Conservation (phyloP, 2,329 filamentous ascomycete genomes). For the Monosporascus sp. region DNA sequence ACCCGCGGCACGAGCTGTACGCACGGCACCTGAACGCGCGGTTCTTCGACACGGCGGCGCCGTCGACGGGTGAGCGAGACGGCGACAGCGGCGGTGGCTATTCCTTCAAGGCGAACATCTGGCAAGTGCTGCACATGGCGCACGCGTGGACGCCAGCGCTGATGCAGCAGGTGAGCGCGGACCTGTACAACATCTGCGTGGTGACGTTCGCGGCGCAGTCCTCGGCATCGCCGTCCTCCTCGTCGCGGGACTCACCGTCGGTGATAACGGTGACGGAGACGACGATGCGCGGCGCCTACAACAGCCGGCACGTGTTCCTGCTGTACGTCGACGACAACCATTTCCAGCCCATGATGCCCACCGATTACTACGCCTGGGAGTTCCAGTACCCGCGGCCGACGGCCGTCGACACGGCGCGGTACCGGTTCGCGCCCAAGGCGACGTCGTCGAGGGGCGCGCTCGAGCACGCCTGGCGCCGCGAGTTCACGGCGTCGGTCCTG, state of each 20-base stretch:
- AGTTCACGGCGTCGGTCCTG: constrained; percentile 16
- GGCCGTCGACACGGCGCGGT: constrained; percentile 14
- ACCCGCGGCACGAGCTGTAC: constrained; percentile 25
- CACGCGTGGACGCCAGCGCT: constrained; percentile 23
- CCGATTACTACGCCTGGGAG: constrained; percentile 26
- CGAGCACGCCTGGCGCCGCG: constrained; percentile 21
- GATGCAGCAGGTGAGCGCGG: constrained; percentile 27
- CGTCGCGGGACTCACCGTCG: constrained; percentile 5
- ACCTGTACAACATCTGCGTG: constrained; percentile 29
- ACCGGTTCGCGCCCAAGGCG: constrained; percentile 14
- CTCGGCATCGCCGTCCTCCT: too few species aligned
- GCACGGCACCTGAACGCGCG: constrained; percentile 14
- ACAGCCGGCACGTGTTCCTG: constrained; percentile 29
- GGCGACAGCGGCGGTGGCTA: neutral
- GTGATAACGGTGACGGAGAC: constrained; percentile 18
- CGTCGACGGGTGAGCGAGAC: neutral
- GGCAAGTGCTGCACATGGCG: constrained; percentile 26
- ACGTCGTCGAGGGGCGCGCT: constrained; percentile 4
- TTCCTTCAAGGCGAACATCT: constrained; percentile 22
- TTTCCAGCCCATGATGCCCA: constrained; percentile 29
- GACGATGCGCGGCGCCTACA: constrained; percentile 25
- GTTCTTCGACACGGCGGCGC: constrained; percentile 11
- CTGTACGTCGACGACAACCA: constrained; percentile 20
- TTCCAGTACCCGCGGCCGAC: constrained; percentile 29
- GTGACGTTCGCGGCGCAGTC: constrained; percentile 19